A percentile compares a stretch with the other conserved stretches of the same genome.
Evolutionary conservation across 2,329 filamentous ascomycete genomes (phyloP).

Genomic region (Ophiostoma tasmaniense): DNA sequence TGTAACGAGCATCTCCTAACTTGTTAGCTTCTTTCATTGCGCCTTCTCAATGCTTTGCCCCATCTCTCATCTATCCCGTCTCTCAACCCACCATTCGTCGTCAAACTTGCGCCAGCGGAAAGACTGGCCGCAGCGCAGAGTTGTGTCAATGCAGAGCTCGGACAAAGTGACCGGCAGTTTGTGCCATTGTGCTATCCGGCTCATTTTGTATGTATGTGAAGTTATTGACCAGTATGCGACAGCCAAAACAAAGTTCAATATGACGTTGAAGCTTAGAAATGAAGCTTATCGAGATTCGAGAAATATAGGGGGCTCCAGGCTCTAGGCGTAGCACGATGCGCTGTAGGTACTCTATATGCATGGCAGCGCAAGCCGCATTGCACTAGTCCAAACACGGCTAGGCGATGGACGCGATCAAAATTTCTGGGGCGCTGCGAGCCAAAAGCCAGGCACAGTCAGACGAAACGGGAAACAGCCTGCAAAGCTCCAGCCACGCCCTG

Average conservation of each 20-base stretch:
- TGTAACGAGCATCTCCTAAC: conserved; percentile 70
- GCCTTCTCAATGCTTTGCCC: not conserved
- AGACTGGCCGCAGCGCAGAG: conserved; percentile 87
- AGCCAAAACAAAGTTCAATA: not conserved
- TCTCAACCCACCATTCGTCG: conserved; percentile 64
- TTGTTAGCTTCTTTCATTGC: not conserved
- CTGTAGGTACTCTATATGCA: not conserved
- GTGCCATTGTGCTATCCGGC: conserved; percentile 55
- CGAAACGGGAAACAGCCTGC: not conserved
- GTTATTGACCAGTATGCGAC: not conserved
- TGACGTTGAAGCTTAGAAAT: not conserved
- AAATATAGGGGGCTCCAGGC: not conserved
- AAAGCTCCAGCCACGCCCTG: conserved; percentile 13
- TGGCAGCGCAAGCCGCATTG: not conserved
- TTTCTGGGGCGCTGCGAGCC: conserved; percentile 11
- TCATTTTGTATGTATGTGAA: not conserved
- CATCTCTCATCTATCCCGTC: not conserved
- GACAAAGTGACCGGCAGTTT: conserved; percentile 74
- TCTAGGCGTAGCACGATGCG: not conserved
- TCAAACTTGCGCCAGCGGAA: conserved; percentile 88
- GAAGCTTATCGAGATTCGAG: not conserved
- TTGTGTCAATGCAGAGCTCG: conserved; percentile 91
- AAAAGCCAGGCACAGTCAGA: conserved; percentile 2
- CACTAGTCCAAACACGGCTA: conserved; percentile 31
- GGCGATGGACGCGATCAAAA: conserved; percentile 23